Evolutionary conservation across 148 eudicot species (phyloP), one percentile per base, ranked within the genome.

Genomic region (Vaccinium corymbosum): DNA sequence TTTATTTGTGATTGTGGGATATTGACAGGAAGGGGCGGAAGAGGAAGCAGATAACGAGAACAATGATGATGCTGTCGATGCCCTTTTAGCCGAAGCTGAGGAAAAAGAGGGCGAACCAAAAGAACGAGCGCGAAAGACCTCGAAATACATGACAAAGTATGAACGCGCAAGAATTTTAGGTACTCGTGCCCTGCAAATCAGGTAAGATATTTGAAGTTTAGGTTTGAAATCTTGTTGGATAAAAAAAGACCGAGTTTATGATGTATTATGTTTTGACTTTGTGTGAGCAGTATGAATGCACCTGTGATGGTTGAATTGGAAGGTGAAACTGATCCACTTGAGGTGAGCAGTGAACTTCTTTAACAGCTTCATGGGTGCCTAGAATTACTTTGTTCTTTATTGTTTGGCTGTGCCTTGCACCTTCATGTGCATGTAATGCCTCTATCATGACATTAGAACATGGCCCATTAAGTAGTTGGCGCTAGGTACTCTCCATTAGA

Each of bases 61-160:
- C 61, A 79, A 89, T 6, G 98, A 96, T 15, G 98, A 96, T 46
- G 73, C 80, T 32, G 87, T 92, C 81, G 98, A 96, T 48, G 90
- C 93, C 20, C 62, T 93, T 32, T 80, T 86, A 78, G 86, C 85
- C 57, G 98, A 94, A 73, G 91, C 88, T 80, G 98, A 94, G 10
- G 95, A 94, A n/a, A 91, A 88, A 85, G 95, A 74, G 22, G 87
- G 90, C n/a, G 96, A 83, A 56, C 88, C 86, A 25, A 91, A 78
- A 62, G 95, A 93, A 79, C 87, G 87, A 55, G 91, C 88, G 81
- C 92, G 98, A 66, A 95, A 95, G 80, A 95, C 98, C 6, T 90
- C 95, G 51, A 95, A 95, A 75, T 95, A 90, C 83, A 95, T 95
- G 98, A 94, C 98, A 16, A 95, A 92, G 76, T 92, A 90, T 80